phyloP scores from a whole-genome alignment of 441 rosid species.

The Gossypium laxum region DNA sequence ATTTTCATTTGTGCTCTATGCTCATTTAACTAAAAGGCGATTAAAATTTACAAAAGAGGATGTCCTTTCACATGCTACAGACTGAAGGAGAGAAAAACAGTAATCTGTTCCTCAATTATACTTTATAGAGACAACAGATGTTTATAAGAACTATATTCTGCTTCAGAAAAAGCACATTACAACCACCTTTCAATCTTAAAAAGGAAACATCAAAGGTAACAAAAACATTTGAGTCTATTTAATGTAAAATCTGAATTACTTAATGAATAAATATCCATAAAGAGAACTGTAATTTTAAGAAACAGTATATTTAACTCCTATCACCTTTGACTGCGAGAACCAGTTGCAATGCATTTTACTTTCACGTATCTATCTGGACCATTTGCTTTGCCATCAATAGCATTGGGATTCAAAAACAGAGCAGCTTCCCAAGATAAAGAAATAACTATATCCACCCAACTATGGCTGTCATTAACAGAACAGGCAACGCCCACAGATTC shows the following conservation, averaged over 20 bases:
- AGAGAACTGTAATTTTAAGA: neutral
- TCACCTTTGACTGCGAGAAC: slow-evolving; percentile 64
- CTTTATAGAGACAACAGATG: neutral
- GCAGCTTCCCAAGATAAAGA: slow-evolving; percentile 89
- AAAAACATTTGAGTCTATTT: slow-evolving; percentile 12
- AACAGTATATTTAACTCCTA: neutral
- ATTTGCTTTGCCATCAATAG: slow-evolving; percentile 47
- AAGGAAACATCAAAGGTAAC: neutral
- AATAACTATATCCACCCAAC: slow-evolving; percentile 66
- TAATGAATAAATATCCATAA: neutral
- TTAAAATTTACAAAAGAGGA: neutral
- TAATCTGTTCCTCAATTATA: neutral
- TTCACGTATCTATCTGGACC: slow-evolving; percentile 59
- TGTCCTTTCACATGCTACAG: neutral
- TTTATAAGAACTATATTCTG: slow-evolving; percentile 5
- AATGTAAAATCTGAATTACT: neutral
- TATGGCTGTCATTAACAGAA: slow-evolving; percentile 31
- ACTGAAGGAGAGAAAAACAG: neutral
- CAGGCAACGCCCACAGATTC: slow-evolving; percentile 36
- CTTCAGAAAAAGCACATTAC: neutral
- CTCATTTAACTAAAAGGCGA: neutral
- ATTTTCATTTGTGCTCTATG: neutral
- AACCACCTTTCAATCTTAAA: neutral
- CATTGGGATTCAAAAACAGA: slow-evolving; percentile 55
- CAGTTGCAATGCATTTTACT: slow-evolving; percentile 90